These are phyloP conservation scores for Coemansia brasiliensis DNA, from an alignment of 192 early-diverging fungal species.

Conservation along the genomic window DNA sequence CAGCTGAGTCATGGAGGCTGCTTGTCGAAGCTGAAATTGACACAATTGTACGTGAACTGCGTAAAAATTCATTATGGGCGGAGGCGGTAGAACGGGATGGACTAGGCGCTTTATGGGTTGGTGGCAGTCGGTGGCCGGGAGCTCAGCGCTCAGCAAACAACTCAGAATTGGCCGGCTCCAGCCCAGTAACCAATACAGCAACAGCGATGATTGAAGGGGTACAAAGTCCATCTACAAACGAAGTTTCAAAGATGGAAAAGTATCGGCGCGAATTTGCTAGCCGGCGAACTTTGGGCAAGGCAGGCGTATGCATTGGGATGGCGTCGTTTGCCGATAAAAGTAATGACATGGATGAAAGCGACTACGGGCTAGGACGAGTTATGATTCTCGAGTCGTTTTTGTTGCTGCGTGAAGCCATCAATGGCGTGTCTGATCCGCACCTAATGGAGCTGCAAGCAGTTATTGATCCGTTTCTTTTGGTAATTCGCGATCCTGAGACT, in stretches of 20 bases:
- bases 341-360: conserved; percentile 27
- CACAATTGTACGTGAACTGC: conserved; percentile 52
- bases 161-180: neutral
- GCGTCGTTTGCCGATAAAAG: conserved; percentile 38
- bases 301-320: conserved; percentile 43
- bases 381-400: conserved; percentile 49
- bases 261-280: conserved; percentile 37
- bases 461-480: conserved; percentile 90
- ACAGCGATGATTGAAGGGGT: neutral
- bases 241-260: conserved; percentile 9
- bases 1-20: conserved; percentile 47
- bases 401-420: conserved; percentile 42
- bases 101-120: conserved; percentile 52
- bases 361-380: conserved; percentile 28
- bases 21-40: conserved; percentile 52
- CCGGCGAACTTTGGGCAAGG: conserved; percentile 43
- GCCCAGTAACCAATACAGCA: neutral
- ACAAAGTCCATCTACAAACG: neutral
- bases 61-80: conserved; percentile 50
- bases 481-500: conserved; percentile 89
- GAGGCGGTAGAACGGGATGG: conserved; percentile 46
- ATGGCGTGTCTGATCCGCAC: conserved; percentile 54
- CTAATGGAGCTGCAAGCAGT: conserved; percentile 69
- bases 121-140: conserved; percentile 47
- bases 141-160: neutral